Conservation (phyloP, 2,329 filamentous ascomycete species). For the Rhynchosporium graminicola region DNA sequence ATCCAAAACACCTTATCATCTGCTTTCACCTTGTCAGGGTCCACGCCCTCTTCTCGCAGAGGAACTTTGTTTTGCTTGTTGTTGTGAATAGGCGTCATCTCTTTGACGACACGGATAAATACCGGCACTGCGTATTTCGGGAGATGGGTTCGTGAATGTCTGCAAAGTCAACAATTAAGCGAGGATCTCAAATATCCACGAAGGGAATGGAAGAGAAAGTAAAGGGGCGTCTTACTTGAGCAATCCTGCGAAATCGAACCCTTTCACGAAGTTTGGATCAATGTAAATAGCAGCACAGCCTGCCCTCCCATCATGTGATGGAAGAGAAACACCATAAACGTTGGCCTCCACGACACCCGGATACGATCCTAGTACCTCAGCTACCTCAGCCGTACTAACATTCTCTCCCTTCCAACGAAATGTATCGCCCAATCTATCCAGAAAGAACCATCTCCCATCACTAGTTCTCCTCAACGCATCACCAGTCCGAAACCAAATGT, state of each 20-base stretch:
- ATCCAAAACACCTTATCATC: slow-evolving; percentile 54
- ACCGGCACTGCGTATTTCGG: slow-evolving; percentile 76
- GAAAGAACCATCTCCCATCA: slow-evolving; percentile 69
- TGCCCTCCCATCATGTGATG: slow-evolving; percentile 67
- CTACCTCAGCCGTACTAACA: slow-evolving; percentile 67
- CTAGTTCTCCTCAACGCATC: slow-evolving; percentile 62
- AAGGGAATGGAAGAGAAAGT: not conserved
- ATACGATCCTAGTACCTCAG: slow-evolving; percentile 60
- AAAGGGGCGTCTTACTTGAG: slow-evolving; percentile 46
- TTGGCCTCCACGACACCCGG: slow-evolving; percentile 65
- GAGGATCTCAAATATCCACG: not conserved
- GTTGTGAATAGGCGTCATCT: slow-evolving; percentile 66
- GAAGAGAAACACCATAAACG: slow-evolving; percentile 68
- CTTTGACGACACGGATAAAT: slow-evolving; percentile 65
- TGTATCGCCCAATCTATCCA: slow-evolving; percentile 71
- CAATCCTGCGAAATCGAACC: slow-evolving; percentile 62
- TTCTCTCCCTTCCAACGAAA: slow-evolving; percentile 76
- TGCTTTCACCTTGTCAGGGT: slow-evolving; percentile 50
- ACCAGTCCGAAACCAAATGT: slow-evolving; percentile 68
- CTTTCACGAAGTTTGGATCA: slow-evolving; percentile 47
- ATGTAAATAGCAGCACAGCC: slow-evolving; percentile 67
- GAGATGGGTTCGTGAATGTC: slow-evolving; percentile 58
- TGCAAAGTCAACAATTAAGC: slow-evolving; percentile 24
- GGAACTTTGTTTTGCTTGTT: slow-evolving; percentile 81
- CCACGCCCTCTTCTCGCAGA: slow-evolving; percentile 65